Conservation (phyloP, 371 early-diverging fungal genomes). For the Apophysomyces trapeziformis region DNA sequence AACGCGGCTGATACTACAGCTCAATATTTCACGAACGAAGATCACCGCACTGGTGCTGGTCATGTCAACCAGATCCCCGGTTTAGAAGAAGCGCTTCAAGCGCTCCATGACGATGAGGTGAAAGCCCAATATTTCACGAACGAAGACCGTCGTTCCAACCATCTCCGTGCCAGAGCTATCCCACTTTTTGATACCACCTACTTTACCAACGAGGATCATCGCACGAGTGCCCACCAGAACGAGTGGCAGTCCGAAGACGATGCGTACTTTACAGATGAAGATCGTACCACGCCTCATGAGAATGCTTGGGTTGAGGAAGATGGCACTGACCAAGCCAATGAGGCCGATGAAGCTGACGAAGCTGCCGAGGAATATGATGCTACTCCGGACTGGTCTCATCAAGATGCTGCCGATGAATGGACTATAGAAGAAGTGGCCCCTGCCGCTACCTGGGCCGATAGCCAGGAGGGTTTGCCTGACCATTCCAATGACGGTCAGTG, state of each 20-base stretch:
- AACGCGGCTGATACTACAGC: conserved; percentile 1
- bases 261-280: conserved; percentile 10
- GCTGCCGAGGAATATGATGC: conserved; percentile 5
- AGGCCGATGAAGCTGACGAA: conserved; percentile 2
- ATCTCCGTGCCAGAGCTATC: background rate
- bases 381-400: background rate
- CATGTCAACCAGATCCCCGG: background rate
- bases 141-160: conserved; percentile 19
- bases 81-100: background rate
- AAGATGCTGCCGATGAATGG: conserved; percentile 10
- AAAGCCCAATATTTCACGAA: conserved; percentile 36
- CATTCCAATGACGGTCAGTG: conserved; percentile 7
- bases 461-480: conserved; percentile 1
- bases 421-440: conserved; percentile 11
- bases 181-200: background rate
- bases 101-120: background rate
- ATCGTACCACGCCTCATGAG: background rate
- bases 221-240: conserved; percentile 15
- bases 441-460: background rate
- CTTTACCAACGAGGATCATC: conserved; percentile 25
- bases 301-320: conserved; percentile 1
- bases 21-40: conserved; percentile 22
- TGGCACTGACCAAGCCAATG: conserved; percentile 16
- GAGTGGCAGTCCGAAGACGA: conserved; percentile 27
- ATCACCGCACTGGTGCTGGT: conserved; percentile 4